A percentile compares a stretch with the other conserved stretches of the same genome.
phyloP scores from a whole-genome alignment of 140 eudicot genomes.

The Oenanthe javanica region DNA sequence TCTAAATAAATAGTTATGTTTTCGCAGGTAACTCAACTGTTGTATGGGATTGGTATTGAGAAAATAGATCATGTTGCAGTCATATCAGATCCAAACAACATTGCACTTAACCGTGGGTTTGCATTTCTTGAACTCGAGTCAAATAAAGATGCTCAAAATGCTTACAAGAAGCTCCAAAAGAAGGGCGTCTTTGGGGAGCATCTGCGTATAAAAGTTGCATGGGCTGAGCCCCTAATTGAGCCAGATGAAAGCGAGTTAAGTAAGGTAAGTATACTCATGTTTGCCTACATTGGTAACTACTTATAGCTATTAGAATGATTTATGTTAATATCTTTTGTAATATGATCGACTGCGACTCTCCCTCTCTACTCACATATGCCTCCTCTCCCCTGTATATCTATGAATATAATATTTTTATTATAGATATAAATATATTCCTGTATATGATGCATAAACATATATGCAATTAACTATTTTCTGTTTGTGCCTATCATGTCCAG shows the following conservation, averaged over 20 bases:
- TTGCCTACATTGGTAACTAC: neutral
- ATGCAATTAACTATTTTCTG: neutral
- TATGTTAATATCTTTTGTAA: neutral
- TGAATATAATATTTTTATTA: neutral
- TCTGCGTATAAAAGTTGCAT: conserved; percentile 41
- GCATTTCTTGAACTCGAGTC: conserved; percentile 77
- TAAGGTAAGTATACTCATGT: conserved; percentile 32
- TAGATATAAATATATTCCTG: neutral
- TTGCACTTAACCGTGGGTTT: conserved; percentile 54
- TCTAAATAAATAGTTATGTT: conserved; percentile 4
- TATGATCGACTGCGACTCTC: neutral
- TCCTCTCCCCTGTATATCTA: neutral
- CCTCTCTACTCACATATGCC: too few species aligned
- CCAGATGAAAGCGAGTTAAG: conserved; percentile 53
- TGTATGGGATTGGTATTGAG: conserved; percentile 44
- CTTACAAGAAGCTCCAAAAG: conserved; percentile 44
- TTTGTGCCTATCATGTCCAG: neutral
- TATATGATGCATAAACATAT: neutral
- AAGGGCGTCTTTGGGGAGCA: conserved; percentile 33
- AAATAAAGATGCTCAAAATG: conserved; percentile 56
- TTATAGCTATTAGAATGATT: neutral
- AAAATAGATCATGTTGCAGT: conserved; percentile 55
- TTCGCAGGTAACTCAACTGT: conserved; percentile 36
- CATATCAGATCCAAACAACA: conserved; percentile 51
- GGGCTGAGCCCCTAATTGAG: conserved; percentile 60